phyloP scores from a whole-genome alignment of 768 basidiomycete species.

The Crepidotus variabilis region DNA sequence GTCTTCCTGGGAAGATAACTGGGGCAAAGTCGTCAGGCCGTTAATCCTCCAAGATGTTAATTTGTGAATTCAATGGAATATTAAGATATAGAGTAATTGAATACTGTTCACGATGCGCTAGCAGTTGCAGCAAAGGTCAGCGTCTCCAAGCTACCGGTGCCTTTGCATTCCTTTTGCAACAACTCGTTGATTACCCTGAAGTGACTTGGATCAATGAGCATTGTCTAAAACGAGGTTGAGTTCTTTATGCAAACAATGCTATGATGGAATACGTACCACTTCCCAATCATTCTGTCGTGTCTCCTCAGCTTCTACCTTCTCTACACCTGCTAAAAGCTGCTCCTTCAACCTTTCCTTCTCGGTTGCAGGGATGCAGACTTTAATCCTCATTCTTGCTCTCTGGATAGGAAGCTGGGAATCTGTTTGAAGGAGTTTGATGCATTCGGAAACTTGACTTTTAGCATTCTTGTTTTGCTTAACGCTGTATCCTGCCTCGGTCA shows the following conservation, averaged over 20 bases:
- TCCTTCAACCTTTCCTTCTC: slow-evolving; percentile 70
- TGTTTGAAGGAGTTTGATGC: slow-evolving; percentile 78
- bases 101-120: slow-evolving; percentile 10
- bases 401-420: slow-evolving; percentile 89
- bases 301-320: slow-evolving; percentile 83
- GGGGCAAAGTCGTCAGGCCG: slow-evolving; percentile 66
- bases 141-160: slow-evolving; percentile 83
- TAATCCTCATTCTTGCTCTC: slow-evolving; percentile 88
- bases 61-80: slow-evolving; percentile 12
- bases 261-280: slow-evolving; percentile 50
- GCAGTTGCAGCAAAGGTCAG: slow-evolving; percentile 67
- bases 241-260: not conserved
- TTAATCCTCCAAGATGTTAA: slow-evolving; percentile 42
- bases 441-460: slow-evolving; percentile 93
- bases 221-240: slow-evolving; percentile 46
- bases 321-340: slow-evolving; percentile 67
- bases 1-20: slow-evolving; percentile 84
- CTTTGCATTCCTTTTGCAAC: slow-evolving; percentile 88
- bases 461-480: slow-evolving; percentile 86
- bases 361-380: slow-evolving; percentile 65
- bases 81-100: too few relatives aligned
- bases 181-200: slow-evolving; percentile 89
- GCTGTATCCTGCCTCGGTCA: slow-evolving; percentile 92
- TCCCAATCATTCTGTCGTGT: slow-evolving; percentile 77
- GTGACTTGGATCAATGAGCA: slow-evolving; percentile 91